These are phyloP conservation scores for Colletotrichum lini DNA, from an alignment of 2,329 filamentous ascomycete genomes.

Conservation along the genomic window DNA sequence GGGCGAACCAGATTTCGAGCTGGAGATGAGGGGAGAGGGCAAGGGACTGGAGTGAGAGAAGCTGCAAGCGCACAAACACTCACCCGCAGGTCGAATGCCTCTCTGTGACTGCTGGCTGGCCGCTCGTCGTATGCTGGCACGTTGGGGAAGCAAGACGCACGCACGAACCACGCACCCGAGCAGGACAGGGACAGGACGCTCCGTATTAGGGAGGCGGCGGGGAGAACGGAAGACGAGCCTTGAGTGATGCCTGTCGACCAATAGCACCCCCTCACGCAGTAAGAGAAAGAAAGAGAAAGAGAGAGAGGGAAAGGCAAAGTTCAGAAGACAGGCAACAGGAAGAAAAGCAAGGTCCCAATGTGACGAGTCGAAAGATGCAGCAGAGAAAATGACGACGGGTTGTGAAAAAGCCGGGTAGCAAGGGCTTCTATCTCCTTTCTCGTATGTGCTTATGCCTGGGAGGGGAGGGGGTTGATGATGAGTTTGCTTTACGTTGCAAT, in stretches of 20 bases:
- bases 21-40: too few relatives aligned
- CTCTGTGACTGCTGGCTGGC: neutral
- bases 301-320: constrained; percentile 3
- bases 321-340: constrained; percentile 19
- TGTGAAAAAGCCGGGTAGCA: constrained; percentile 28
- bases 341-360: constrained; percentile 40
- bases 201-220: constrained; percentile 1
- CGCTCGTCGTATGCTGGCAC: constrained; percentile 15
- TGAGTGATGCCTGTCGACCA: constrained; percentile 16
- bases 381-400: constrained; percentile 29
- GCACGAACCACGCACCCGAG: constrained; percentile 27
- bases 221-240: constrained; percentile 1
- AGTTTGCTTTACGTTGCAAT: constrained; percentile 37
- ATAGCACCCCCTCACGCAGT: constrained; percentile 11
- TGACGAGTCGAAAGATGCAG: constrained; percentile 32
- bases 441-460: neutral
- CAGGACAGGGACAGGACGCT: constrained; percentile 1
- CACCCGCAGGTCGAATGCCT: constrained; percentile 9
- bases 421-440: constrained; percentile 18
- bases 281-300: too few relatives aligned
- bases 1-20: constrained; percentile 3
- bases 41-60: constrained; percentile 16
- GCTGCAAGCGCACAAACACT: constrained; percentile 38
- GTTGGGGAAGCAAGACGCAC: constrained; percentile 27
- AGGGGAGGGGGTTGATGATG: constrained; percentile 1